Percentiles rank a stretch among this genome's conserved stretches.
Evolutionary conservation across 495 filamentous ascomycete species (phyloP).

Genomic region (Daldinia decipiens): DNA sequence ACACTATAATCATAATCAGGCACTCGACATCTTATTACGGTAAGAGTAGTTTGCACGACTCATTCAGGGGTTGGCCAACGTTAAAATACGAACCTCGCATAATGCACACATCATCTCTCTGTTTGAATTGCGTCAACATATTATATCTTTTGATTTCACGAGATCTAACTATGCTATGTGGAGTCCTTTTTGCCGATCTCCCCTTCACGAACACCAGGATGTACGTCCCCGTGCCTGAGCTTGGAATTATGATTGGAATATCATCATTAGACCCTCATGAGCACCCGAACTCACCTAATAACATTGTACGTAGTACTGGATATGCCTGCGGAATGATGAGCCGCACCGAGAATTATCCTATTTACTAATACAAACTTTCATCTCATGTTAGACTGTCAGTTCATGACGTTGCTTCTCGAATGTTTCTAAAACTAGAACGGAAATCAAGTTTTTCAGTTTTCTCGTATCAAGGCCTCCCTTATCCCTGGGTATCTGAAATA

Average conservation of each 20-base stretch:
- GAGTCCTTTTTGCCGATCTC: background rate
- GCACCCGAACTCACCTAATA: background rate
- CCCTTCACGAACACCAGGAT: background rate
- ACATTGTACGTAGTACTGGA: background rate
- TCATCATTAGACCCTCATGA: slow-evolving; percentile 9
- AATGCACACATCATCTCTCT: slow-evolving; percentile 34
- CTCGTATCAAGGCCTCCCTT: slow-evolving; percentile 8
- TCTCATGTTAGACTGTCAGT: slow-evolving; percentile 10
- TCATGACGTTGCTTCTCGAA: slow-evolving; percentile 28
- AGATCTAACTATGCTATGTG: background rate
- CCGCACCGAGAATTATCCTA: background rate
- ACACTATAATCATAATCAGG: background rate
- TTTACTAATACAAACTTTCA: slow-evolving; percentile 10
- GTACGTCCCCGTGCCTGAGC: background rate
- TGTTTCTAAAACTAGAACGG: background rate
- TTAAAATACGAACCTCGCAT: slow-evolving; percentile 38
- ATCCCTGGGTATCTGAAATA: slow-evolving; percentile 18
- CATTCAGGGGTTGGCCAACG: slow-evolving; percentile 27
- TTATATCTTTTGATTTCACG: background rate
- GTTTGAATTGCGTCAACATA: slow-evolving; percentile 26
- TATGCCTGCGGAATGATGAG: background rate
- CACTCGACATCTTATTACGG: background rate
- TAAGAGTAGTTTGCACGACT: slow-evolving; percentile 2
- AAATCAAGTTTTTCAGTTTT: slow-evolving; percentile 35
- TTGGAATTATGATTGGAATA: slow-evolving; percentile 2